Evolutionary conservation across 2,329 filamentous ascomycete species (phyloP).

Genomic region (Pseudocercospora eumusae): DNA sequence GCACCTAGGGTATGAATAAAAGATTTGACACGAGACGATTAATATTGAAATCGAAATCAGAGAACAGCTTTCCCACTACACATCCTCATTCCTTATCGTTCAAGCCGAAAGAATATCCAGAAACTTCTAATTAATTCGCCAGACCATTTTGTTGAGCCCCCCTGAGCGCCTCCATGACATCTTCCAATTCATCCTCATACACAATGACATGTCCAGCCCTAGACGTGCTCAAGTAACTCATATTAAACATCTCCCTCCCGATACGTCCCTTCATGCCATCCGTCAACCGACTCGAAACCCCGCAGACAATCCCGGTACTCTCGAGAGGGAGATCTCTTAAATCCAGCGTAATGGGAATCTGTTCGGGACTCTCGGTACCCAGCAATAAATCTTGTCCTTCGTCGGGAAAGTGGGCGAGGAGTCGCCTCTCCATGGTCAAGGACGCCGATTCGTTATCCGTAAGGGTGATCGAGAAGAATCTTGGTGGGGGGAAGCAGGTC

Average conservation of each 20-base stretch:
- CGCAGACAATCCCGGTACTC: conserved; percentile 92
- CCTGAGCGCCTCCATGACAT: conserved; percentile 69
- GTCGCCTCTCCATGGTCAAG: conserved; percentile 68
- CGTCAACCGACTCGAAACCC: conserved; percentile 80
- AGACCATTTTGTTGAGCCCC: conserved; percentile 24
- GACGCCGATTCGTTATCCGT: conserved; percentile 74
- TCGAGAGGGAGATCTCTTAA: conserved; percentile 78
- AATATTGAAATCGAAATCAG: no score
- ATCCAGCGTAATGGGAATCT: conserved; percentile 83
- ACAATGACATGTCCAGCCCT: conserved; percentile 88
- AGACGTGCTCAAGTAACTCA: conserved; percentile 89
- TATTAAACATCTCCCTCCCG: conserved; percentile 61
- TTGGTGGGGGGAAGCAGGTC: conserved; percentile 55
- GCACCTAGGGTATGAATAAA: no score
- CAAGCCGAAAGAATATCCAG: background rate
- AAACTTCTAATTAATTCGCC: conserved; percentile 2
- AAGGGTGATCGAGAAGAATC: conserved; percentile 72
- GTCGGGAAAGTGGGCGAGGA: conserved; percentile 58
- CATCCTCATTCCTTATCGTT: no score
- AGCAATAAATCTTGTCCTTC: conserved; percentile 65
- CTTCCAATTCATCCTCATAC: conserved; percentile 69
- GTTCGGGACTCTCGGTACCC: conserved; percentile 69
- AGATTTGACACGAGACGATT: no score
- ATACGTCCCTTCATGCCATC: conserved; percentile 60
- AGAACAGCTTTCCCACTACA: no score